A percentile compares a stretch with the other conserved stretches of the same genome.
Evolutionary conservation across 257 asterid genomes (phyloP).

Genomic region (Nicotiana paniculata): DNA sequence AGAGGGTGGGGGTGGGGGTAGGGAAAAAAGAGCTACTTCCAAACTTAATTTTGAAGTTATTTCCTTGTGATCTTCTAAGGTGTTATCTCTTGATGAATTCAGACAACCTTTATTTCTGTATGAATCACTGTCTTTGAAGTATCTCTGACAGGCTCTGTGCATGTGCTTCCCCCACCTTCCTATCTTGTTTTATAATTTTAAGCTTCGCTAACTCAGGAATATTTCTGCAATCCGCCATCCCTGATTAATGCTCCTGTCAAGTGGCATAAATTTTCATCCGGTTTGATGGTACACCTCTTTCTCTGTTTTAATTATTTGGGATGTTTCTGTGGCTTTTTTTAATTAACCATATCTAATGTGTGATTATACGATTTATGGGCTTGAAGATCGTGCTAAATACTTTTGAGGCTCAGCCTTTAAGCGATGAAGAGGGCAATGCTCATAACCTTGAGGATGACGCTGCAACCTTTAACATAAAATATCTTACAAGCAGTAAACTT

Average conservation of each 20-base stretch:
- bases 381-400: constrained; percentile 74
- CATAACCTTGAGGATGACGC: constrained; percentile 82
- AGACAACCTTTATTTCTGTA: not conserved
- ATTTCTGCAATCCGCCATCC: constrained; percentile 81
- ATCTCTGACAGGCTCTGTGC: not conserved
- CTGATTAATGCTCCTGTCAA: constrained; percentile 59
- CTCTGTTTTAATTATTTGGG: not conserved
- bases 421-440: constrained; percentile 83
- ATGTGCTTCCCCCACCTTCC: not conserved
- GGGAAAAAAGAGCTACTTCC: not conserved
- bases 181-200: not conserved
- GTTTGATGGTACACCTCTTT: constrained; percentile 50
- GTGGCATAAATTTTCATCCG: constrained; percentile 87
- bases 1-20: not conserved
- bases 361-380: constrained; percentile 13
- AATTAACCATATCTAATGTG: not conserved
- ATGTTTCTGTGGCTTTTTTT: constrained; percentile 1
- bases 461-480: constrained; percentile 86
- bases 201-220: constrained; percentile 50
- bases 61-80: not conserved
- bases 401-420: constrained; percentile 94
- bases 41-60: not conserved
- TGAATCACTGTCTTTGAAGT: not conserved
- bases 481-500: constrained; percentile 92
- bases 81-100: not conserved